These are phyloP conservation scores for Lasiodiplodia citricola DNA, from an alignment of 2,329 filamentous ascomycete species.

Conservation along the genomic window DNA sequence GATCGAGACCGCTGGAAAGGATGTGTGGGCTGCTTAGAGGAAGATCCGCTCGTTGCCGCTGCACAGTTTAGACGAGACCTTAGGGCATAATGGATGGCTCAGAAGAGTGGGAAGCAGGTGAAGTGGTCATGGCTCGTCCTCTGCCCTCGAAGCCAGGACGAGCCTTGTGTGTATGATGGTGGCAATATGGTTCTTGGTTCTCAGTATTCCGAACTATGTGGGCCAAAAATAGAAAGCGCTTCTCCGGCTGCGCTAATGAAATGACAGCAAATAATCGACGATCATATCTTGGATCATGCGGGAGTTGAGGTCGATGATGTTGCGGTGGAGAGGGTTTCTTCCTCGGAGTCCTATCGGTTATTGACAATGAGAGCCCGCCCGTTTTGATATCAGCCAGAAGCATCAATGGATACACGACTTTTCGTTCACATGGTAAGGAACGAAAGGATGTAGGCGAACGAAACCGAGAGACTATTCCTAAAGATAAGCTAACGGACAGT, in stretches of 20 bases:
- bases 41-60: background rate
- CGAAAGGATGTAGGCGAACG: too few species aligned
- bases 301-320: background rate
- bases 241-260: conserved; percentile 19
- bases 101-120: background rate
- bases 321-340: background rate
- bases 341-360: background rate
- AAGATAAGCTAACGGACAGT: too few species aligned
- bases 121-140: conserved; percentile 3
- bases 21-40: conserved; percentile 87
- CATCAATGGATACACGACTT: background rate
- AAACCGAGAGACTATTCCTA: too few species aligned
- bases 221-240: conserved; percentile 22
- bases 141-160: background rate
- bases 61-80: background rate
- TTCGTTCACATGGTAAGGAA: too few species aligned
- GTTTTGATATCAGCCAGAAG: background rate
- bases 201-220: conserved; percentile 13
- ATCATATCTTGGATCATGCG: background rate
- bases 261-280: conserved; percentile 23
- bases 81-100: background rate
- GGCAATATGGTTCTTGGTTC: conserved; percentile 15
- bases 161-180: conserved; percentile 11
- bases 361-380: background rate
- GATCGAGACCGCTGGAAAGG: conserved; percentile 92